Evolutionary conservation across 148 eudicot genomes (phyloP), one percentile per base, ranked within the genome.

Genomic region (Dysphania ambrosioides): DNA sequence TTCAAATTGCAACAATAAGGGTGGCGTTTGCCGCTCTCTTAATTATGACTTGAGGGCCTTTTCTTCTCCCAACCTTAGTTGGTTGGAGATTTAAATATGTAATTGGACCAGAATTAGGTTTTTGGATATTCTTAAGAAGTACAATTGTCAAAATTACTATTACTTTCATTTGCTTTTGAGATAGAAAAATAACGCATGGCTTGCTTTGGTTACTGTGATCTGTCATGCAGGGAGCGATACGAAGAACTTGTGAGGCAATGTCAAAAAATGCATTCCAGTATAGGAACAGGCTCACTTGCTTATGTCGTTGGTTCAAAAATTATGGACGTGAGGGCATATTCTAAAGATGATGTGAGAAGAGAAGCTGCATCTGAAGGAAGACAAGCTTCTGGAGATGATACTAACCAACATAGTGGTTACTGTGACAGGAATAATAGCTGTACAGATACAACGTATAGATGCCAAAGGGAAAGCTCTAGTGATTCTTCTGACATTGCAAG

Each of bases 221-320:
- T 44, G 41, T 70, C 38, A 62, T 78, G 83, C 91, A 93, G 98
- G 88, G 96, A 94, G 77, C 84, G 97, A 18, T 94, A 91, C 57
- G 88, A 79, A 59, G 97, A 91, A 72, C 91, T 94, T 49, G 80
- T 91, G 66, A 91, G 87, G 78, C 90, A 91, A 78, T 94, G 98
- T 78, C 91, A 91, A 83, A 77, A 77, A 82, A 94, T 94, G 98
- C 97, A 94, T 85, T 87, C 98, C 60, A 94, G 98, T 86, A 83
- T 94, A 68, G 98, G 98, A 64, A 94, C 98, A 26, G 98, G 98
- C 61, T 82, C 92, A 44, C 91, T 94, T 79, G 98, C 98, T 73
- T 91, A 88, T 82, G 88, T 85, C 66, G 93, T 91, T 76, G 98
- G 98, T 63, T 89, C 97, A 68, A 94, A 94, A 81, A 92, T 94